phyloP scores from a whole-genome alignment of 176 grass and related monocot genomes.

The Thalia dealbata region DNA sequence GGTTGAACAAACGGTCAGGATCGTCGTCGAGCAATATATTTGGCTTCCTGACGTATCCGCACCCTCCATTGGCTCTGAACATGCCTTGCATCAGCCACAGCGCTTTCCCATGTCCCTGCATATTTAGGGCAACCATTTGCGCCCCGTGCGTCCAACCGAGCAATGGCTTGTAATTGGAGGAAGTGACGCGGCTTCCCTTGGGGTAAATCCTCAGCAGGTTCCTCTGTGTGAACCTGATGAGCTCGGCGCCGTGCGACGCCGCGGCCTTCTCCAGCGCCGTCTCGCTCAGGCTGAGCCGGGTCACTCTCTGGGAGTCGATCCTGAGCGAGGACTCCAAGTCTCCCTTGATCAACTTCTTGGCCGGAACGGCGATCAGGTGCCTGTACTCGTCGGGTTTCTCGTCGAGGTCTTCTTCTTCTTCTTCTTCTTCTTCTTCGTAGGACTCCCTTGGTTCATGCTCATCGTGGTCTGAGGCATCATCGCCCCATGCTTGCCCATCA shows the following conservation, averaged over 20 bases:
- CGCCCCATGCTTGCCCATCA: background rate
- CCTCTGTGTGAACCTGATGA: slow-evolving; percentile 13
- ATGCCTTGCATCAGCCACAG: slow-evolving; percentile 78
- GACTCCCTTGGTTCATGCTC: background rate
- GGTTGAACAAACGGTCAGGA: slow-evolving; percentile 35
- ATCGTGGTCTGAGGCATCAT: background rate
- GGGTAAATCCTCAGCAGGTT: slow-evolving; percentile 15
- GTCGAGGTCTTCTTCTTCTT: background rate
- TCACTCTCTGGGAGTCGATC: slow-evolving; percentile 1
- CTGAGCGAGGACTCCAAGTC: background rate
- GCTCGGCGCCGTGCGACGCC: background rate
- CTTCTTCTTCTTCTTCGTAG: slow-evolving; percentile 12
- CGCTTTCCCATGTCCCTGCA: slow-evolving; percentile 56
- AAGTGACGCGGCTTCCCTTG: background rate
- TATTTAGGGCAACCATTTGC: slow-evolving; percentile 21
- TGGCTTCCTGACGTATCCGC: slow-evolving; percentile 89
- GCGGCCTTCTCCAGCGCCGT: background rate
- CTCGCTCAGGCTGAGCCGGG: slow-evolving; percentile 16
- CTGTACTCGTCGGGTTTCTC: background rate
- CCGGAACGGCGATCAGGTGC: slow-evolving; percentile 2
- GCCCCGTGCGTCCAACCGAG: slow-evolving; percentile 16
- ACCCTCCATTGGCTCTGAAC: slow-evolving; percentile 80
- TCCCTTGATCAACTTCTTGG: slow-evolving; percentile 1
- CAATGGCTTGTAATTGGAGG: slow-evolving; percentile 16
- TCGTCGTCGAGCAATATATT: slow-evolving; percentile 35